phyloP scores from a whole-genome alignment of 192 early-diverging fungal species.

The Dissophora globulifera region DNA sequence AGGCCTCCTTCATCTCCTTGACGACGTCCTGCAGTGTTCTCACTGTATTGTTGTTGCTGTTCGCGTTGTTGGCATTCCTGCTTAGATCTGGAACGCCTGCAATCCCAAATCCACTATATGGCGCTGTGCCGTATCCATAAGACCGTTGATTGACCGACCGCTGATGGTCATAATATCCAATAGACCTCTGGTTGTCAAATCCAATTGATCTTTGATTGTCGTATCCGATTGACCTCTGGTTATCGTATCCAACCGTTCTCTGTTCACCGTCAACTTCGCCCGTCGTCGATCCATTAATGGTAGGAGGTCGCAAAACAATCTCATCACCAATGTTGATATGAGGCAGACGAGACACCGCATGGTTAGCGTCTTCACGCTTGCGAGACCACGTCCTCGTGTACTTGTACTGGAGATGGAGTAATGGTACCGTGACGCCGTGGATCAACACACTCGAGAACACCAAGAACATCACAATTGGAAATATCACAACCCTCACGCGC shows the following conservation, averaged over 20 bases:
- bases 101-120: slow-evolving; percentile 44
- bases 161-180: slow-evolving; percentile 41
- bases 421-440: slow-evolving; percentile 83
- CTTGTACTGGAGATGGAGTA: slow-evolving; percentile 70
- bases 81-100: slow-evolving; percentile 47
- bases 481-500: slow-evolving; percentile 44
- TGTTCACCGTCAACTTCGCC: slow-evolving; percentile 35
- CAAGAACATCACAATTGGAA: slow-evolving; percentile 74
- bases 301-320: slow-evolving; percentile 47
- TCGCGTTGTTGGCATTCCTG: slow-evolving; percentile 1
- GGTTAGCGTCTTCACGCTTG: slow-evolving; percentile 47
- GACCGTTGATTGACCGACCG: slow-evolving; percentile 45
- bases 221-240: slow-evolving; percentile 40
- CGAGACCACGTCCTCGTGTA: slow-evolving; percentile 51
- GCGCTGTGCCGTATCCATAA: slow-evolving; percentile 30
- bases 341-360: slow-evolving; percentile 38
- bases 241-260: slow-evolving; percentile 33
- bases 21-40: slow-evolving; percentile 54
- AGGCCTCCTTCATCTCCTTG: slow-evolving; percentile 48
- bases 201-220: slow-evolving; percentile 39
- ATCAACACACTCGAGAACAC: slow-evolving; percentile 86
- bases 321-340: slow-evolving; percentile 55
- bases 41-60: slow-evolving; percentile 24
- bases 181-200: slow-evolving; percentile 35
- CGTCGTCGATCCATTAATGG: slow-evolving; percentile 27